Base-by-base conservation (phyloP, 2,329 filamentous ascomycete genomes). In the Fusarium musae region DNA sequence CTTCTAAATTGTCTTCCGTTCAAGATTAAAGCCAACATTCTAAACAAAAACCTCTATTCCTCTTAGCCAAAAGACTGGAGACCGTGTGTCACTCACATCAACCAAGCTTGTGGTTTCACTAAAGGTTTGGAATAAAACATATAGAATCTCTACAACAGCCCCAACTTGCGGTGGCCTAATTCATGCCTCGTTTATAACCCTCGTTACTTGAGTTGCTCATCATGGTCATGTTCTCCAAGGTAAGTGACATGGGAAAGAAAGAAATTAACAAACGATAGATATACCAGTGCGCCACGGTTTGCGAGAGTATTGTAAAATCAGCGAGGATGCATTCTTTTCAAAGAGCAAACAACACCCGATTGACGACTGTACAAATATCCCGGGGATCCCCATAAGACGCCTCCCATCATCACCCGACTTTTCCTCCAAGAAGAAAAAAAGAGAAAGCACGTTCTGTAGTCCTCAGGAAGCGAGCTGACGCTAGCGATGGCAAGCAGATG, bases 311-410 rank as follows among this genome's bases (percentile, higher is more conserved):
- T 72, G 69, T 73, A 64, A 76, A 65, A 77, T 68, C 61, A 68
- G 75, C 74, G 54, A 70, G 62, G 72, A 75, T 77, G 76, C 74
- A 77, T 72, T 77, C 77, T 77, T 78, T 80, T 78, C 72, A 69
- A 78, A 74, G 74, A 73, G 70, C 72, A 78, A 77, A 70, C 70
- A 72, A 72, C 73, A 73, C 69, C 76, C 75, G 66, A 72, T 66
- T 73, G 74, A 75, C 75, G 69, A 77, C 70, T 77, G 75, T 78
- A 78, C 76, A 78, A 70, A 77, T 78, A 78, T 74, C 76, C 69
- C 75, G 61, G 64, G 61, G 62, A 72, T 77, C 75, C 69, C 74
- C 74, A 69, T 73, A 79, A 79, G 78, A 79, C 72, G 76, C 78
- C 77, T 77, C 76, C 76, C 72, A 74, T 71, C 76, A 76, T 78